phyloP scores from a whole-genome alignment of 768 basidiomycete genomes.

The Tricholoma sp. region DNA sequence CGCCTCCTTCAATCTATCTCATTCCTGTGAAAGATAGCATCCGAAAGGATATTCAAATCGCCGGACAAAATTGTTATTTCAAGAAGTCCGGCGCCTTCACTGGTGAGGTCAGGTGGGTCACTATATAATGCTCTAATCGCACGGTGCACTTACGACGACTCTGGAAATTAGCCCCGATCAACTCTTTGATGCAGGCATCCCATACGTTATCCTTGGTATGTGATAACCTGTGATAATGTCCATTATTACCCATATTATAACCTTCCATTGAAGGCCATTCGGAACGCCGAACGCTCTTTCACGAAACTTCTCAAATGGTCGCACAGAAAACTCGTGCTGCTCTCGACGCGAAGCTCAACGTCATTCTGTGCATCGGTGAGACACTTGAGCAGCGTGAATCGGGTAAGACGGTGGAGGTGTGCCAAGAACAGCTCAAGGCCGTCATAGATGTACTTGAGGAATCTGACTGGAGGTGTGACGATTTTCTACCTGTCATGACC shows the following conservation, averaged over 20 bases:
- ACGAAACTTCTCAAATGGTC: constrained; percentile 78
- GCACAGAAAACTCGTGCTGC: constrained; percentile 86
- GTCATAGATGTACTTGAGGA: constrained; percentile 58
- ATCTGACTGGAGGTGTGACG: constrained; percentile 73
- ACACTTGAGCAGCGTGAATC: constrained; percentile 84
- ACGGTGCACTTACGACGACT: not conserved
- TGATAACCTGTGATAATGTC: not conserved
- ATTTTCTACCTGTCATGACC: not conserved
- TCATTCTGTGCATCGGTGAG: constrained; percentile 97
- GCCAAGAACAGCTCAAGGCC: constrained; percentile 76
- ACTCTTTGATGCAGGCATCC: constrained; percentile 79
- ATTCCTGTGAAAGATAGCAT: constrained; percentile 60
- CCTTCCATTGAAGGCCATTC: constrained; percentile 66
- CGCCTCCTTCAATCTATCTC: constrained; percentile 88
- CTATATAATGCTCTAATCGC: not conserved
- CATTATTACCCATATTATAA: not conserved
- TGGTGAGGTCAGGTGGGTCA: constrained; percentile 84
- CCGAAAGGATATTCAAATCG: constrained; percentile 65
- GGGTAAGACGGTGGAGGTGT: constrained; percentile 70
- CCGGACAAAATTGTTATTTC: constrained; percentile 90
- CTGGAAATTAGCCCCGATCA: constrained; percentile 58
- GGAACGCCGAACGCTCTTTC: constrained; percentile 90
- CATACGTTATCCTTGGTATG: constrained; percentile 88
- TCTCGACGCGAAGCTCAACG: constrained; percentile 65
- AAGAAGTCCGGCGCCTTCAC: constrained; percentile 89